phyloP scores from a whole-genome alignment of 2,329 filamentous ascomycete genomes.

The Ophiostoma himal-ulmi region DNA sequence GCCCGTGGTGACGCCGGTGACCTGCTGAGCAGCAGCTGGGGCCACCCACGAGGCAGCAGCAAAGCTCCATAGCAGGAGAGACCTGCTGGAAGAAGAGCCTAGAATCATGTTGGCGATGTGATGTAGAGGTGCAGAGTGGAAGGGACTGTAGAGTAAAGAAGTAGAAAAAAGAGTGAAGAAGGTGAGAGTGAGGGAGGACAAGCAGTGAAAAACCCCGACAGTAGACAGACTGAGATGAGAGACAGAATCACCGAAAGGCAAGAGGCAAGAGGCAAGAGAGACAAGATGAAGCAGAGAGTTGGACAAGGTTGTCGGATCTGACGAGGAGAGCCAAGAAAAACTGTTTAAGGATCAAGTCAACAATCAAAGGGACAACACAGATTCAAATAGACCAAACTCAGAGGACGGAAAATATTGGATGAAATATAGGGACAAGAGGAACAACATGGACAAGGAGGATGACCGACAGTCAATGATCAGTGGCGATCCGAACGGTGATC shows the following conservation, averaged over 20 bases:
- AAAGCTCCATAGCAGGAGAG: not conserved
- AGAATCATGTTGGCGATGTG: not conserved
- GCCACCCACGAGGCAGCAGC: not conserved
- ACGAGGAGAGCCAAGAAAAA: not conserved
- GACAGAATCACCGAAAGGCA: not conserved
- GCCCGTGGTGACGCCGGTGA: conserved; percentile 38
- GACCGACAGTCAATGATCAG: not conserved
- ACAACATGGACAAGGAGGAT: not conserved
- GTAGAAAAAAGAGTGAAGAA: not conserved
- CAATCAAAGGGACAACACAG: not conserved
- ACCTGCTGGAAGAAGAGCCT: not conserved
- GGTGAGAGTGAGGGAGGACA: not conserved
- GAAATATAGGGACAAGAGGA: not conserved
- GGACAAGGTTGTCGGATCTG: not conserved
- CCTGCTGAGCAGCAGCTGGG: conserved; percentile 20
- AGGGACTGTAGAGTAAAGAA: not conserved
- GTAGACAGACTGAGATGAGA: not conserved
- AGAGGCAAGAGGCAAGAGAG: not conserved
- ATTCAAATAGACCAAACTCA: not conserved
- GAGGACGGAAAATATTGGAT: not conserved
- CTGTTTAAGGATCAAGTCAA: not conserved
- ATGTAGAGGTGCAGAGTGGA: not conserved
- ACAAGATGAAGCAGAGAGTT: conserved; percentile 3
- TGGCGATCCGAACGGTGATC: not conserved
- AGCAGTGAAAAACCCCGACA: not conserved